Base-by-base conservation (phyloP, 805 yeast genomes). In the Hanseniaspora lindneri region DNA sequence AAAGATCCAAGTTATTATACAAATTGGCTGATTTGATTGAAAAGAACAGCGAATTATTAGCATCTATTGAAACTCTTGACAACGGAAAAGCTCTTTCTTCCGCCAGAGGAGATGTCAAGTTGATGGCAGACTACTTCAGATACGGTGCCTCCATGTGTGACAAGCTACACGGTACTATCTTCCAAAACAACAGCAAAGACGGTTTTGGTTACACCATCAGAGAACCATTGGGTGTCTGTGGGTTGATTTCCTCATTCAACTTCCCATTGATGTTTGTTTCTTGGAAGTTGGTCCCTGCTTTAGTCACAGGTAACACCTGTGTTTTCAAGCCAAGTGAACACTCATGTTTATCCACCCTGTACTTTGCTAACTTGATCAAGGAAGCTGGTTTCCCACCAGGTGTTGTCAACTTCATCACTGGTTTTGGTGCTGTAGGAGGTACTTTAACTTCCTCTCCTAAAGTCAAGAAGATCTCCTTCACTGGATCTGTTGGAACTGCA, bases 221-320 rank as follows among this genome's bases (percentile, higher is more conserved):
- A 64, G 94, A 84, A 67, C 94, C 95, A 53, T 70, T 82, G 56
- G 95, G 94, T 64, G 94, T 84, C 48, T 80, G 88, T 66, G 87
- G 92, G 53, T 86, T 83, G 63, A 81, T 85, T 58, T 84, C 83
- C 60, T 94, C 95, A 57, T 85, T 95, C 94, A 85, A 85, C 69
- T 85, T 85, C 76, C 95, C 95, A 55, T 70, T 84, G 60, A 73
- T 85, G 68, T 82, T 84, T 80, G 77, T 83, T 70, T 73, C 89
- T 40, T 85, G 94, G 86, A 84, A 84, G 60, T 69, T 85, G 55
- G 88, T 86, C 53, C 94, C 95, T 34, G 87, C 89, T 51, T 69
- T 84, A 57, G 81, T 87, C 53, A 79, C 94, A 42, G 94, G 94
- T 67, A 83, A 84, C 71, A 77, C 92, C 41, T 79, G 82, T 54